Evolutionary conservation across 345 rosid species (phyloP).

Genomic region (Cochlearia excelsa): DNA sequence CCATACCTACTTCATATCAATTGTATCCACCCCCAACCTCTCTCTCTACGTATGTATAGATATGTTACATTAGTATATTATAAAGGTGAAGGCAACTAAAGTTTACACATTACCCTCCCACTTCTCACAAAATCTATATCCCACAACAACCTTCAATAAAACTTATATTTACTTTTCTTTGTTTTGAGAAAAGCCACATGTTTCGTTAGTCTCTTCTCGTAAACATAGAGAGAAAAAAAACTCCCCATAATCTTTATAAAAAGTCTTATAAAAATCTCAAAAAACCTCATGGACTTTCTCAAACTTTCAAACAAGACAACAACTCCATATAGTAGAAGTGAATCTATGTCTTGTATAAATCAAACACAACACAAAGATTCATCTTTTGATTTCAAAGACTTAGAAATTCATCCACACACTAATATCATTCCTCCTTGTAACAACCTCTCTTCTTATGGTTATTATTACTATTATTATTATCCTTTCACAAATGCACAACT

Average conservation of each 20-base stretch:
- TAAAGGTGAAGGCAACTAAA: constrained; percentile 24
- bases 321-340: constrained; percentile 30
- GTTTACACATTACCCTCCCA: constrained; percentile 17
- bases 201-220: constrained; percentile 17
- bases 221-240: constrained; percentile 6
- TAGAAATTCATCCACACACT: constrained; percentile 39
- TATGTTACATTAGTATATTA: constrained; percentile 20
- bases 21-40: constrained; percentile 25
- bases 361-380: constrained; percentile 34
- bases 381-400: constrained; percentile 22
- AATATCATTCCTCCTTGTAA: constrained; percentile 31
- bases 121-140: constrained; percentile 20
- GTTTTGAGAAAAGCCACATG: constrained; percentile 20
- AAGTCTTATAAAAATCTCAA: constrained; percentile 9
- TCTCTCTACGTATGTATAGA: neutral
- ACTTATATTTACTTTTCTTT: constrained; percentile 24
- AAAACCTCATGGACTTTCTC: constrained; percentile 37
- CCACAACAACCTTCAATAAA: constrained; percentile 22
- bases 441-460: constrained; percentile 11
- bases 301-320: constrained; percentile 45
- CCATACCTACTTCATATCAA: constrained; percentile 38
- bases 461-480: constrained; percentile 21
- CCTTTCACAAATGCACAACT: constrained; percentile 81
- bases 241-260: constrained; percentile 4
- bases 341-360: constrained; percentile 31